Evolutionary conservation across 1,139 yeast genomes (phyloP).

Genomic region (Scheffersomyces lignicola): DNA sequence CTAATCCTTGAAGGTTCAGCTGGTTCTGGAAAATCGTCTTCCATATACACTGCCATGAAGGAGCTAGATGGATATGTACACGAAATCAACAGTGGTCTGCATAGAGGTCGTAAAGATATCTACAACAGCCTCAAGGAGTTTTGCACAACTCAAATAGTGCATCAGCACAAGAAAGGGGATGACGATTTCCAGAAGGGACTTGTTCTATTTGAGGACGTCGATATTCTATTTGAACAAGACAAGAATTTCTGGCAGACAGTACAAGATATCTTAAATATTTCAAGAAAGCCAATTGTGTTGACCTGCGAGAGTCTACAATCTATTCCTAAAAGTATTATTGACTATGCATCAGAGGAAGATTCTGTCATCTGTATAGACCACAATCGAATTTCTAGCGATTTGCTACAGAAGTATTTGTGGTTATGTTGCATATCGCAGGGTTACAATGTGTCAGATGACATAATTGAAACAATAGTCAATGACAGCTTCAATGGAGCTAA

Average conservation of each 20-base stretch:
- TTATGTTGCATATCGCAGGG: slow-evolving; percentile 41
- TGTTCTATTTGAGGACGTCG: slow-evolving; percentile 83
- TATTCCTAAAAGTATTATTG: slow-evolving; percentile 56
- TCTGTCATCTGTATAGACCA: slow-evolving; percentile 32
- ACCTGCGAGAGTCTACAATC: slow-evolving; percentile 62
- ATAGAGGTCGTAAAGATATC: slow-evolving; percentile 73
- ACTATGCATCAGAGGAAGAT: slow-evolving; percentile 43
- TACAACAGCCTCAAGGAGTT: slow-evolving; percentile 68
- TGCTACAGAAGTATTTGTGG: slow-evolving; percentile 37
- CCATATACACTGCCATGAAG: slow-evolving; percentile 68
- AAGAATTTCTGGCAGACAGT: slow-evolving; percentile 78
- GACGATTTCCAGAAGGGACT: slow-evolving; percentile 59
- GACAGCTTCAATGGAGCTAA: slow-evolving; percentile 20
- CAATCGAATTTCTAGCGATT: slow-evolving; percentile 19
- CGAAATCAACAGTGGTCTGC: slow-evolving; percentile 75
- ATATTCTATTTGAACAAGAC: slow-evolving; percentile 77
- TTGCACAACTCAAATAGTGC: slow-evolving; percentile 82
- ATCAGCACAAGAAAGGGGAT: slow-evolving; percentile 36
- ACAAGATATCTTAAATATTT: slow-evolving; percentile 58
- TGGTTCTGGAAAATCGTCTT: slow-evolving; percentile 80
- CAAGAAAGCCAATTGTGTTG: slow-evolving; percentile 78
- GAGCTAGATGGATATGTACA: slow-evolving; percentile 72
- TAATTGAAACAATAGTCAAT: slow-evolving; percentile 33
- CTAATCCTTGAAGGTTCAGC: slow-evolving; percentile 68
- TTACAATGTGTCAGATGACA: slow-evolving; percentile 30